These are phyloP conservation scores for Kwoniella heveanensis DNA, from an alignment of 768 basidiomycete genomes.

Conservation along the genomic window DNA sequence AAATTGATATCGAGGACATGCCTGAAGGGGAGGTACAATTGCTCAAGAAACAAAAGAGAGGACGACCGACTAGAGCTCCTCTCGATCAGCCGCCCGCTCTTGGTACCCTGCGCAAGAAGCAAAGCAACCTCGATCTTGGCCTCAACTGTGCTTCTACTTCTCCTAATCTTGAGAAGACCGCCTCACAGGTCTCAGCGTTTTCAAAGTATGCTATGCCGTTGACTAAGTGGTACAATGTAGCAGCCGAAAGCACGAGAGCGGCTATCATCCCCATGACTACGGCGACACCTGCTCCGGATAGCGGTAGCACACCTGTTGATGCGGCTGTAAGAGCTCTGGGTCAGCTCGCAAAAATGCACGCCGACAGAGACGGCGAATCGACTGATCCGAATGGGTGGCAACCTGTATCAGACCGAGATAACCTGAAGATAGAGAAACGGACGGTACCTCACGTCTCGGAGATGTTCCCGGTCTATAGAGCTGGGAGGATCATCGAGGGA, in stretches of 20 bases:
- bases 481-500: conserved; percentile 88
- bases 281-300: conserved; percentile 17
- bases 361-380: conserved; percentile 58
- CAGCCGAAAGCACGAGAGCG: conserved; percentile 46
- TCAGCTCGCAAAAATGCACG: conserved; percentile 74
- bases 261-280: conserved; percentile 51
- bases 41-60: conserved; percentile 77
- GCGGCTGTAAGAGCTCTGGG: conserved; percentile 75
- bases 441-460: conserved; percentile 75
- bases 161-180: conserved; percentile 56
- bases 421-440: conserved; percentile 73
- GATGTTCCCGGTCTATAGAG: conserved; percentile 79
- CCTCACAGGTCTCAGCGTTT: conserved; percentile 32
- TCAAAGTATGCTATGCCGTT: conserved; percentile 41
- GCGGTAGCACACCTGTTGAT: conserved; percentile 41
- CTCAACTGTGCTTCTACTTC: conserved; percentile 13
- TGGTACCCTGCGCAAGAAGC: conserved; percentile 45
- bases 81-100: conserved; percentile 74
- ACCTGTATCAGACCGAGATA: conserved; percentile 70
- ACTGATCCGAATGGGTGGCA: conserved; percentile 69
- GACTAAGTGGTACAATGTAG: conserved; percentile 43
- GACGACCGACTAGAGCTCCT: conserved; percentile 81
- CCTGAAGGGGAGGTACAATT: conserved; percentile 81
- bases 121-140: conserved; percentile 34
- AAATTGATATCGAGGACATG: conserved; percentile 85